A percentile compares a stretch with the other conserved stretches of the same genome.
phyloP scores from a whole-genome alignment of 108 stramenopile genomes.

The Parmales sp. region DNA sequence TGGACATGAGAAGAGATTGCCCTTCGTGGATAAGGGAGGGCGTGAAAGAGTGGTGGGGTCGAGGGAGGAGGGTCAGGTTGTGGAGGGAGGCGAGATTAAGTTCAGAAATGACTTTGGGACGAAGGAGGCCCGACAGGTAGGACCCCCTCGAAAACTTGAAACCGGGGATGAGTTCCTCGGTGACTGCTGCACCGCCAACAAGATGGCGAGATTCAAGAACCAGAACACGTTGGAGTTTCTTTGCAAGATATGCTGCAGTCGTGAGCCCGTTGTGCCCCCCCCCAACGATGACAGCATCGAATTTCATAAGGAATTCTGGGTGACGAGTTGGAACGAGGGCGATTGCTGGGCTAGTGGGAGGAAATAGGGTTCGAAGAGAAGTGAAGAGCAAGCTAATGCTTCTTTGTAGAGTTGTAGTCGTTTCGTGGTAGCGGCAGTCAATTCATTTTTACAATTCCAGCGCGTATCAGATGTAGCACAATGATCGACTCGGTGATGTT shows the following conservation, averaged over 20 bases:
- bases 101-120: constrained; percentile 24
- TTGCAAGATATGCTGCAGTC: constrained; percentile 31
- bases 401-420: too few species aligned
- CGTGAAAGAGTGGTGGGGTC: constrained; percentile 24
- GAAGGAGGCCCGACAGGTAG: constrained; percentile 29
- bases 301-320: too few species aligned
- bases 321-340: too few species aligned
- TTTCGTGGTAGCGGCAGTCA: too few species aligned
- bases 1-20: background rate
- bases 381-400: too few species aligned
- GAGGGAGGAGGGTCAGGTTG: constrained; percentile 15
- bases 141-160: constrained; percentile 31
- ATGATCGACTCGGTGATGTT: too few species aligned
- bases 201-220: constrained; percentile 26
- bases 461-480: too few species aligned
- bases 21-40: background rate
- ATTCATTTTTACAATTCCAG: too few species aligned
- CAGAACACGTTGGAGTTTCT: constrained; percentile 16
- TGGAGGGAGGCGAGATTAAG: constrained; percentile 18
- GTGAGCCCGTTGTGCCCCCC: constrained; percentile 37
- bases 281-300: constrained; percentile 28
- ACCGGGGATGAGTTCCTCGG: constrained; percentile 30
- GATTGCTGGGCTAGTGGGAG: background rate
- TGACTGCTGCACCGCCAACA: constrained; percentile 35
- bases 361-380: background rate